Base-by-base conservation (phyloP, 2,329 filamentous ascomycete species). In the Pyrenophora tritici-repentis region DNA sequence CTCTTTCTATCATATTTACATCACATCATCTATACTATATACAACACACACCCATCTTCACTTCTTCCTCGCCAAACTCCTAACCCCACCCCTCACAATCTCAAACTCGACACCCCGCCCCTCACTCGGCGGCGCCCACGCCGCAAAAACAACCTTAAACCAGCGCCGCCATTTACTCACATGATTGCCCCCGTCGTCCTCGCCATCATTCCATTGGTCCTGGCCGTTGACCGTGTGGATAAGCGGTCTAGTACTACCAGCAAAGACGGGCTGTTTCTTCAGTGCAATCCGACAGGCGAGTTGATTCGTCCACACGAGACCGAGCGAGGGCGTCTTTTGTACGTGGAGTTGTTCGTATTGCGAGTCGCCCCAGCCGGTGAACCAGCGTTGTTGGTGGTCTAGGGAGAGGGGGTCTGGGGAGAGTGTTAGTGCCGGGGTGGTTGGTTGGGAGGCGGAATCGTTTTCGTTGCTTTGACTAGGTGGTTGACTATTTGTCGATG, bases 301-400 rank as follows among this genome's bases (percentile, higher is more conserved):
- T 76, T 97, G 92, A 24, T 91, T 93, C 2, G 90, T 86, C 93
- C 93, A 97, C 9, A 95, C 88, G 6, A 96, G 80, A 0, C 93
- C 93, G 18, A 97, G 76, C 6, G 89, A 89, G 0, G 93, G 93
- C 0, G 90, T 96, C 75, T 97, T 97, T 47, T 88, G 63, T 0
- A 55, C 59, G 13, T 68, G 57, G 8, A 56, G 33, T 3, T 65
- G 54, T 20, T 64, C 66, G 14, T 59, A 66, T 64, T 13, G 81
- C 12, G 58, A 50, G 71, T 96, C 90, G 17, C 93, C 91, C 93
- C 94, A 97, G 57, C 94, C 92, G 3, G 92, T 95, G 75, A 97
- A 96, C 84, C 92, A 97, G 36, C 89, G 84, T 72, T 97, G 91
- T 74, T 97, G 93, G 73, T 97, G 89, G 63, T 95, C 87, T 7